These are phyloP conservation scores for Aspergillus melleus DNA, from an alignment of 2,329 filamentous ascomycete species.

Conservation along the genomic window DNA sequence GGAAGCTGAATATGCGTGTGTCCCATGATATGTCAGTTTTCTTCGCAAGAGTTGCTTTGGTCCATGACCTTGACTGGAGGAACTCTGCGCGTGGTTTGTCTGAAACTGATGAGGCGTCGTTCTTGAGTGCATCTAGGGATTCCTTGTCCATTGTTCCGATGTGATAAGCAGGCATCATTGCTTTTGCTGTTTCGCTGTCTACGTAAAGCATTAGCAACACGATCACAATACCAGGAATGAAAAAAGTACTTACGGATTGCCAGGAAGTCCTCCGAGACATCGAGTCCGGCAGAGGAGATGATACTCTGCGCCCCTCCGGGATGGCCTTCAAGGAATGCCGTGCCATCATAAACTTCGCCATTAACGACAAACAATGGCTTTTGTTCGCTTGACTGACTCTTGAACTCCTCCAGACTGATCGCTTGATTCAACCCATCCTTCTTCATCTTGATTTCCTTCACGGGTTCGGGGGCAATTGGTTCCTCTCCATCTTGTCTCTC, in stretches of 20 bases:
- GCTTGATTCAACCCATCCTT: constrained; percentile 62
- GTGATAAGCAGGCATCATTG: constrained; percentile 84
- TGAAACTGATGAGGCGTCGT: constrained; percentile 43
- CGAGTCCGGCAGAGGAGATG: constrained; percentile 74
- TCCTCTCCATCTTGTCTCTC: constrained; percentile 61
- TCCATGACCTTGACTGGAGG: constrained; percentile 71
- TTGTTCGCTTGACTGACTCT: constrained; percentile 63
- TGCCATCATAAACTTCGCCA: constrained; percentile 86
- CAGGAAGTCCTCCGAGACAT: constrained; percentile 85
- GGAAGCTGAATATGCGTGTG: constrained; percentile 78
- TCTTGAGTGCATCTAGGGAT: constrained; percentile 56
- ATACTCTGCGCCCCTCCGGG: constrained; percentile 87
- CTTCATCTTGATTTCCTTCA: constrained; percentile 74
- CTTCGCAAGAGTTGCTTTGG: constrained; percentile 66
- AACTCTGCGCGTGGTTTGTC: constrained; percentile 60
- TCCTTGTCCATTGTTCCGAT: constrained; percentile 72
- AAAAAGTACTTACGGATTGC: constrained; percentile 72
- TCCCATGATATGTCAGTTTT: constrained; percentile 74
- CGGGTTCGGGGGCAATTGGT: constrained; percentile 48
- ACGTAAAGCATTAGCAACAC: constrained; percentile 27
- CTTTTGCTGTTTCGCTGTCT: constrained; percentile 91
- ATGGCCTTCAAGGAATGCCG: constrained; percentile 74
- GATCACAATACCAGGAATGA: background rate
- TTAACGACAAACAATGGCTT: constrained; percentile 86
- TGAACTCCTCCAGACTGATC: constrained; percentile 72